Evolutionary conservation across 345 rosid genomes (phyloP), one percentile per base, ranked within the genome.

Genomic region (Lenwebbia sp.): DNA sequence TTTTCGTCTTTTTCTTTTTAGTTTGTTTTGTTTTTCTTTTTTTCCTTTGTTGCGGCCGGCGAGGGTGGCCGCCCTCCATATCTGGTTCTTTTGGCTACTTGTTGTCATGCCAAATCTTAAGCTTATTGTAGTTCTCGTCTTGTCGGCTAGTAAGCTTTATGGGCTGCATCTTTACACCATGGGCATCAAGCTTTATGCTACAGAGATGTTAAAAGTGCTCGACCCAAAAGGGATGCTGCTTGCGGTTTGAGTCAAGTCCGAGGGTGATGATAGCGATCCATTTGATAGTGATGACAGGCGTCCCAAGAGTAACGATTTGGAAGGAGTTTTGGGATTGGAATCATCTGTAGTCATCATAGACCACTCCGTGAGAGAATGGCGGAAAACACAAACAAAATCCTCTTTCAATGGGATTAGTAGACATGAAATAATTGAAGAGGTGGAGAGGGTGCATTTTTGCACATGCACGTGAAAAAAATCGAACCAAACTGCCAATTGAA

Each of bases 171-270:
- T 97, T 89, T 95, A 95, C 88, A 96, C 99, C 14, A 96, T 97
- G 99, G 99, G 99, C 13, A 97, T 96, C 97, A 97, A 94, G 90
- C 89, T 96, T n/a, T 95, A 97, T 90, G 99, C 99, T 65, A 94
- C 99, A 21, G 99, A 97, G 94, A 97, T 96, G 99, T 99, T 99
- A 83, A 97, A 95, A 90, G 92, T 96, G 90, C 98, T 97, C 82
- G 99, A 97, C 88, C 97, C 99, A 13, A 91, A 90, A 56, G 98
- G 99, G 84, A 91, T 88, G 83, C 87, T 95, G 89, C 96, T 97
- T 92, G 91, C 93, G 86, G 98, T 99, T 58, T 94, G 99, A 87
- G 99, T 97, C 86, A 93, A 96, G 84, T 95, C 99, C 9, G 94
- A 94, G 90, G 99, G 99, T 70, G 99, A 97, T 87, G 99, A 97